Evolutionary conservation across 495 filamentous ascomycete species (phyloP), one percentile per base, ranked within the genome.

Genomic region (Penicillium goetzii): DNA sequence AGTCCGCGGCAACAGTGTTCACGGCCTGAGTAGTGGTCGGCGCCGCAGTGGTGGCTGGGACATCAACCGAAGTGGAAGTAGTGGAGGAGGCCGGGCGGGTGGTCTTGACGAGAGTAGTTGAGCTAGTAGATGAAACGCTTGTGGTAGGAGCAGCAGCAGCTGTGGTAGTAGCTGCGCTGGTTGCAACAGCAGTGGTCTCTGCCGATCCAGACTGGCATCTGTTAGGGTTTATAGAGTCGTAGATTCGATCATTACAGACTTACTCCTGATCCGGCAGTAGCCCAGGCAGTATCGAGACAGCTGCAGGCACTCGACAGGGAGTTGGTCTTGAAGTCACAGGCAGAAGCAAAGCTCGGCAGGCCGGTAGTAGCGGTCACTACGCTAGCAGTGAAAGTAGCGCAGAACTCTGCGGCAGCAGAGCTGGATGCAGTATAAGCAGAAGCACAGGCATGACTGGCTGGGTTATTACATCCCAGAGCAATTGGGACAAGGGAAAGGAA

Each of bases 231-330:
- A n/a, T n/a, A 7, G 11, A 4, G 25, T 59, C 19, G n/a, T 25
- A 26, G 8, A 10, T 11, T 11, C 45, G 33, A 15, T 45, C 34
- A 21, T 49, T 32, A 25, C 32, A 9, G 11, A 47, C 59, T 55
- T 58, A 61, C 63, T 41, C 54, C 41, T 17, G 60, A 43, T 15
- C 55, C 38, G 25, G 58, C 67, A 43, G 67, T 65, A 4, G 57
- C 60, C 63, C 63, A 65, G 11, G 62, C 67, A 15, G 65, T 67
- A n/a, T 65, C 69, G 32, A 74, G 65, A 40, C 72, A 74, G 64
- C 67, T 74, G 56, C 72, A 74, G 11, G 72, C 72, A 61, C 72
- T 74, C 21, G 72, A 74, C 12, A 74, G 58, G n/a, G 72, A 67
- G 54, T 66, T 69, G 19, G 62, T 60, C 21, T 70, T 69, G 56